Evolutionary conservation across 768 basidiomycete species (phyloP).

Genomic region (Leccinum boreale): DNA sequence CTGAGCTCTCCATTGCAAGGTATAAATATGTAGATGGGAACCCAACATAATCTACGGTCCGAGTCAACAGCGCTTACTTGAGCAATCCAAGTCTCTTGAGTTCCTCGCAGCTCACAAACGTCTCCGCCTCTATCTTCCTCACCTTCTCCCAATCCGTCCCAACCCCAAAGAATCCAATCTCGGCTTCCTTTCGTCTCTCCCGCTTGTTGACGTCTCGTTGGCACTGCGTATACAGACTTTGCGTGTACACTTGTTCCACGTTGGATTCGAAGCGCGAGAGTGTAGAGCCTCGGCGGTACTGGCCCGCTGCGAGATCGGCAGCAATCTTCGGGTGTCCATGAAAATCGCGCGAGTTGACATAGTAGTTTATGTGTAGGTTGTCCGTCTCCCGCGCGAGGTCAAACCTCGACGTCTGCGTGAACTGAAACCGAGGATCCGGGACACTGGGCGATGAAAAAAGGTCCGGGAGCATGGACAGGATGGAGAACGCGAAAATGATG

Average conservation of each 20-base stretch:
- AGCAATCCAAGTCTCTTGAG: conserved; percentile 61
- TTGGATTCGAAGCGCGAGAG: conserved; percentile 66
- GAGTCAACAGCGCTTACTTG: conserved; percentile 28
- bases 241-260: conserved; percentile 74
- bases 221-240: conserved; percentile 68
- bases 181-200: conserved; percentile 67
- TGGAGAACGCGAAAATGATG: conserved; percentile 78
- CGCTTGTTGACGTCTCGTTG: conserved; percentile 64
- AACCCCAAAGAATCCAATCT: conserved; percentile 86
- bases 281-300: conserved; percentile 28
- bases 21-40: conserved; percentile 24
- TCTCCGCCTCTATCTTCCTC: conserved; percentile 63
- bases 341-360: conserved; percentile 78
- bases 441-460: conserved; percentile 63
- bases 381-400: conserved; percentile 71
- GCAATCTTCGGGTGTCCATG: conserved; percentile 72
- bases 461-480: conserved; percentile 76
- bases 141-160: conserved; percentile 94
- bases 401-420: conserved; percentile 55
- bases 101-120: conserved; percentile 74
- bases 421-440: conserved; percentile 81
- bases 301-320: conserved; percentile 57
- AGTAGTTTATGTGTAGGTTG: conserved; percentile 73
- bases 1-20: conserved; percentile 7
- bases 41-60: conserved; percentile 12